These are phyloP conservation scores for Pezicula rhizophila DNA, from an alignment of 2,329 filamentous ascomycete genomes.

Conservation along the genomic window DNA sequence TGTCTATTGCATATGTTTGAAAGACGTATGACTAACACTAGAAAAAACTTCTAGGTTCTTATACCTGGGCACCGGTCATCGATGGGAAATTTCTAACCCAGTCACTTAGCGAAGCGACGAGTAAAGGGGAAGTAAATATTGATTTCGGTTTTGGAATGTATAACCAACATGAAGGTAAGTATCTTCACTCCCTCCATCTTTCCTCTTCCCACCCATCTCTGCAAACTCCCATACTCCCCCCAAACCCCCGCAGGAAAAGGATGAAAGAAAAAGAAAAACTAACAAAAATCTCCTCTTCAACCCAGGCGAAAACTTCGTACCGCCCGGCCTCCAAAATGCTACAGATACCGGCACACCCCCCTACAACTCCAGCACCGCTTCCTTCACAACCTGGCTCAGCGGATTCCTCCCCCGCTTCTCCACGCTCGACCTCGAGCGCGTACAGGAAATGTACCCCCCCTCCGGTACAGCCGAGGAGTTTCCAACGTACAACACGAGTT, in stretches of 20 bases:
- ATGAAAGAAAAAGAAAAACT: too few relatives aligned
- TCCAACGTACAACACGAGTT: conserved; percentile 41
- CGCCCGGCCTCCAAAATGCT: conserved; percentile 36
- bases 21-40: too few relatives aligned
- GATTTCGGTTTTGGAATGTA: conserved; percentile 48
- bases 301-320: conserved; percentile 53
- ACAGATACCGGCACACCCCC: conserved; percentile 29
- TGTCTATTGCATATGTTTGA: too few relatives aligned
- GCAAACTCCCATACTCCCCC: too few relatives aligned
- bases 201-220: too few relatives aligned
- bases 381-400: conserved; percentile 46
- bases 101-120: conserved; percentile 38
- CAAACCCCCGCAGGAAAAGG: too few relatives aligned
- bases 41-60: conserved; percentile 32
- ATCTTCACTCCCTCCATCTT: too few relatives aligned
- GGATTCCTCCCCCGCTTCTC: conserved; percentile 47
- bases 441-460: conserved; percentile 42
- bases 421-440: conserved; percentile 29
- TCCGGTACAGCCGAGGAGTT: conserved; percentile 39
- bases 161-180: conserved; percentile 47
- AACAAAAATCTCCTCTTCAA: too few relatives aligned
- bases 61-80: conserved; percentile 55
- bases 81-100: conserved; percentile 46
- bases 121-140: conserved; percentile 34
- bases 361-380: conserved; percentile 43